These are phyloP conservation scores for Arthrinium phaeospermum DNA, from an alignment of 2,329 filamentous ascomycete genomes.

Conservation along the genomic window DNA sequence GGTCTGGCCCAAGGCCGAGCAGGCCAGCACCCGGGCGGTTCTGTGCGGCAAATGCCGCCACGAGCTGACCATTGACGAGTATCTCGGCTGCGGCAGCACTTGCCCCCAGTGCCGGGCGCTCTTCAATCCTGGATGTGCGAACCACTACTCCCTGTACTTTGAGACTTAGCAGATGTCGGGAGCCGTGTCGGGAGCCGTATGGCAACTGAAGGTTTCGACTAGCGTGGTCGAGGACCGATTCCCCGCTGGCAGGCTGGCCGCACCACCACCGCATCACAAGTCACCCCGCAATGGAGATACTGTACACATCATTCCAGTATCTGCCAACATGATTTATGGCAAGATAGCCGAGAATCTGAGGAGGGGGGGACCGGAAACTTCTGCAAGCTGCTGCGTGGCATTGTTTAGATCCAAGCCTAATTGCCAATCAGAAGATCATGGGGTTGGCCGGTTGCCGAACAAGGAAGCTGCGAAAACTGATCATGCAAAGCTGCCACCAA, in stretches of 20 bases:
- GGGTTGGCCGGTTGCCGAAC: neutral
- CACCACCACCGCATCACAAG: neutral
- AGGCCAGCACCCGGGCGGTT: slow-evolving; percentile 26
- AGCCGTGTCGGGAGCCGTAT: neutral
- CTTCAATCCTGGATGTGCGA: slow-evolving; percentile 32
- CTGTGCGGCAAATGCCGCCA: slow-evolving; percentile 29
- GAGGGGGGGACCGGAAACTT: neutral
- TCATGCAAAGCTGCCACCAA: neutral
- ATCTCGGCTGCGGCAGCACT: slow-evolving; percentile 25
- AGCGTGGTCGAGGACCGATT: neutral
- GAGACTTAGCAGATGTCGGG: neutral
- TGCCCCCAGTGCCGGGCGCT: slow-evolving; percentile 28
- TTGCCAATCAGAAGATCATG: neutral
- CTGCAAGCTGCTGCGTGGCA: neutral
- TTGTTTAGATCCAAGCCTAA: neutral
- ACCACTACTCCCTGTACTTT: slow-evolving; percentile 33
- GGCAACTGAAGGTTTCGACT: neutral
- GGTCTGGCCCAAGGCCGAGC: slow-evolving; percentile 27
- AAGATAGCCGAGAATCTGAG: neutral
- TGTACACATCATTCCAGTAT: neutral
- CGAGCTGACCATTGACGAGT: slow-evolving; percentile 30
- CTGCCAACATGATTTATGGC: neutral
- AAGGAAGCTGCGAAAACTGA: slow-evolving; percentile 3
- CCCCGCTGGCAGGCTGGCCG: neutral
- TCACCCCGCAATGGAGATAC: neutral